Evolutionary conservation across 2,329 filamentous ascomycete genomes (phyloP), one percentile per base, ranked within the genome.

Genomic region (Pyricularia sp.): DNA sequence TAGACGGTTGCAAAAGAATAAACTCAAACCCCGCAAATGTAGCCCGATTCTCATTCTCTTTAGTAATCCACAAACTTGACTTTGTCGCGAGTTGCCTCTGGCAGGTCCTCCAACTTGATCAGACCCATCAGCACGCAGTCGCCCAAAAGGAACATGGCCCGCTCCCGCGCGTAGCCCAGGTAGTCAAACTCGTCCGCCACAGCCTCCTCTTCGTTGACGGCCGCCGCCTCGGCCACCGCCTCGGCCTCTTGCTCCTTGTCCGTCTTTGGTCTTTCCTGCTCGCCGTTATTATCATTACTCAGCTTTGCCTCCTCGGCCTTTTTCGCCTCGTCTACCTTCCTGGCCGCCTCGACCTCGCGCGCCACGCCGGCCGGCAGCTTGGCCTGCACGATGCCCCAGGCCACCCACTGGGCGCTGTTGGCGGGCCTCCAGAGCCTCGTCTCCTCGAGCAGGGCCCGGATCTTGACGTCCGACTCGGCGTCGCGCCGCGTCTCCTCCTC

Each of bases 311-410:
- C 55, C 14, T 69, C 64, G 6, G 71, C 71, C 69, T 74, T 71
- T 68, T 76, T 75, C 70, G 11, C 20, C 59, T 59, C 63, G 17
- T 23, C 55, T 14, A 31, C 25, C 61, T 25, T 28, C 25, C 67
- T 73, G 50, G 42, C 50, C 67, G 71, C 68, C 0, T 89, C 92
- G 10, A 61, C 58, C 58, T 61, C 58, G 58, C 58, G 58, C 58
- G 58, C 58, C 58, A 61, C 58, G 5, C 58, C 58, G n/a, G 58
- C 17, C 0, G 92, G 89, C 1, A 97, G 84, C 77, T 95, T 94
- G 65, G 95, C 94, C 80, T 99, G 95, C 67, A 99, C 91, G 71
- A 98, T 92, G 28, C 95, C 95, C 95, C 95, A 99, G 1, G 93
- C 92, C 28, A 96, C 88, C 95, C 95, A 99, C 79, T 92, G 88